Evolutionary conservation across 2,329 filamentous ascomycete genomes (phyloP).

Genomic region (Monosporascus sp.): DNA sequence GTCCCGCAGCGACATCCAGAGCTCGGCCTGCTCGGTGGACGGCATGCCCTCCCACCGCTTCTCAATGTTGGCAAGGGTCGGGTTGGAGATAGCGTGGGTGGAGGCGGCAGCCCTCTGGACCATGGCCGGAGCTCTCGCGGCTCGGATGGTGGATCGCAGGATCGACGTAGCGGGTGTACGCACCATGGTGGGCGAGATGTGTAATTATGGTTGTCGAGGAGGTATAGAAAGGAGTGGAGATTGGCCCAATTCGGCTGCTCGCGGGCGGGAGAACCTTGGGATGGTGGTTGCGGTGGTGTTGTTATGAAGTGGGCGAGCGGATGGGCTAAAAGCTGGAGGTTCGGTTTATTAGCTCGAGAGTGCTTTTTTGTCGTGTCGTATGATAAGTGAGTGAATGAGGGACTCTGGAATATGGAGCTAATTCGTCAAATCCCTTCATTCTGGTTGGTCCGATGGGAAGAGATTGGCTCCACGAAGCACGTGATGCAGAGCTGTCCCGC

Average conservation of each 20-base stretch:
- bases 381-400: background rate
- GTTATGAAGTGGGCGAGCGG: background rate
- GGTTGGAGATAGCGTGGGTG: constrained; percentile 94
- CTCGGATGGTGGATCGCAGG: constrained; percentile 42
- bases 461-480: background rate
- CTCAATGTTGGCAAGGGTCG: constrained; percentile 95
- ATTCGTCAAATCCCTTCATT: background rate
- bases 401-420: background rate
- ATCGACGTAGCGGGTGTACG: constrained; percentile 48
- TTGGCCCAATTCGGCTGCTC: constrained; percentile 18
- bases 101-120: constrained; percentile 52
- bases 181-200: constrained; percentile 42
- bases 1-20: constrained; percentile 98
- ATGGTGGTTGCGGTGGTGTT: background rate
- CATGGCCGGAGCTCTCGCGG: constrained; percentile 34
- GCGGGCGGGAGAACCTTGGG: constrained; percentile 4
- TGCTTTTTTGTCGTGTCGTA: background rate
- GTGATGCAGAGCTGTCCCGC: background rate
- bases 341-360: background rate
- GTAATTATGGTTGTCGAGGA: constrained; percentile 5
- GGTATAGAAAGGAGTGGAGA: constrained; percentile 19
- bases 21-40: constrained; percentile 96
- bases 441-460: background rate
- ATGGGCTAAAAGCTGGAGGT: background rate
- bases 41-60: constrained; percentile 99